Percentiles rank a stretch among this genome's conserved stretches.
These are phyloP conservation scores for Epithele typhae DNA, from an alignment of 768 basidiomycete species.

Conservation along the genomic window DNA sequence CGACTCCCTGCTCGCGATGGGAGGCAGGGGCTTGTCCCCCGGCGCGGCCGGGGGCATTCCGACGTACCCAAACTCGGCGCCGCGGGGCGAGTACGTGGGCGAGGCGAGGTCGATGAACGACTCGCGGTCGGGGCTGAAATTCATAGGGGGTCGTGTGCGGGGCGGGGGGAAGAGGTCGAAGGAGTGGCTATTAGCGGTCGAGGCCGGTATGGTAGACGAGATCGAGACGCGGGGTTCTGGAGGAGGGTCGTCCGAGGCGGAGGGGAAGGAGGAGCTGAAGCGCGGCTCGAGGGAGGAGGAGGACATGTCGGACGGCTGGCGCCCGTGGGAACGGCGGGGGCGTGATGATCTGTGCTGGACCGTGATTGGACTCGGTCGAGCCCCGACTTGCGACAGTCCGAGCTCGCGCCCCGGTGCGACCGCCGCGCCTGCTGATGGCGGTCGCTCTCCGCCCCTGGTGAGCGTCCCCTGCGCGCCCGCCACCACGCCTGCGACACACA, in stretches of 20 bases:
- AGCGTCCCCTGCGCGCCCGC: neutral
- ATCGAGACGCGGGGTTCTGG: slow-evolving; percentile 38
- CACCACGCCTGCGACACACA: neutral
- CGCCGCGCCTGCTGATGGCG: too few relatives aligned
- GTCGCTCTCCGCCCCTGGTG: too few relatives aligned
- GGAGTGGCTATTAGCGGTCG: slow-evolving; percentile 25
- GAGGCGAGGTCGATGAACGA: slow-evolving; percentile 48
- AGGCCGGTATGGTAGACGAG: slow-evolving; percentile 35
- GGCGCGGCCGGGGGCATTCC: slow-evolving; percentile 10
- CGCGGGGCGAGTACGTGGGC: slow-evolving; percentile 21
- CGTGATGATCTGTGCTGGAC: slow-evolving; percentile 3
- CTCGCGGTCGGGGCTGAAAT: slow-evolving; percentile 29
- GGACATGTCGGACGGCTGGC: slow-evolving; percentile 9
- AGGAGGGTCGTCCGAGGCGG: slow-evolving; percentile 21
- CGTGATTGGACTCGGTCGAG: too few relatives aligned
- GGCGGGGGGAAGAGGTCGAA: slow-evolving; percentile 7
- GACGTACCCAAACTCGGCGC: slow-evolving; percentile 5
- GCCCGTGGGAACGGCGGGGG: slow-evolving; percentile 14
- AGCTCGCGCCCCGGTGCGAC: too few relatives aligned
- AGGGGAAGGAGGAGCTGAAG: neutral
- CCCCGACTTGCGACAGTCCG: too few relatives aligned
- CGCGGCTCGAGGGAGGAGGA: slow-evolving; percentile 1
- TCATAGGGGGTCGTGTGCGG: slow-evolving; percentile 20
- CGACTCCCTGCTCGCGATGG: slow-evolving; percentile 6
- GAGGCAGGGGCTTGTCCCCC: neutral